These are phyloP conservation scores for Diaporthe citrichinensis DNA, from an alignment of 2,329 filamentous ascomycete species.

Conservation along the genomic window DNA sequence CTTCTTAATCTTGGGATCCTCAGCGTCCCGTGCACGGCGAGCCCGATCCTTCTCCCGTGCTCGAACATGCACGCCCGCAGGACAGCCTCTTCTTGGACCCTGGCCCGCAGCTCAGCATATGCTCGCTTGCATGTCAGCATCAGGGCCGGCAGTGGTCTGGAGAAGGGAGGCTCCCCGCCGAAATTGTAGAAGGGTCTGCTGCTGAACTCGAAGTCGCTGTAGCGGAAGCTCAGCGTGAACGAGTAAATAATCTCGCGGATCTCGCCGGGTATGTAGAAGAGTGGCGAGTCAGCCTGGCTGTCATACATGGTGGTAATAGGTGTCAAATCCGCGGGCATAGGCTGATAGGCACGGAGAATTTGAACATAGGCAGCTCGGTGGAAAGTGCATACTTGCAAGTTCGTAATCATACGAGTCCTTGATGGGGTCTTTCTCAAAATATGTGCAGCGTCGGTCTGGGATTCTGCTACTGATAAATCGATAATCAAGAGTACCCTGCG, in stretches of 20 bases:
- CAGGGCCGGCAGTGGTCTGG: conserved; percentile 27
- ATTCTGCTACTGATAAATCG: background rate
- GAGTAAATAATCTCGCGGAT: conserved; percentile 34
- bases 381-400: background rate
- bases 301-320: background rate
- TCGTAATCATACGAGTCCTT: background rate
- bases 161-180: background rate
- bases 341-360: too few species aligned
- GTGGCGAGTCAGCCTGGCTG: conserved; percentile 1
- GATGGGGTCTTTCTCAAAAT: background rate
- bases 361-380: background rate
- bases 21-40: conserved; percentile 49
- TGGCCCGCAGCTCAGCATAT: conserved; percentile 27
- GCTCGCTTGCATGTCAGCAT: conserved; percentile 40
- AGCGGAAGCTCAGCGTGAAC: conserved; percentile 26
- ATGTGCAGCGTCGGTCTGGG: background rate
- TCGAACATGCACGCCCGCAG: conserved; percentile 48
- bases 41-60: conserved; percentile 47
- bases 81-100: conserved; percentile 46
- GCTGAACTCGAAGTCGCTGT: conserved; percentile 37
- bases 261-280: conserved; percentile 35
- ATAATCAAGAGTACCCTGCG: too few species aligned
- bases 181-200: conserved; percentile 31
- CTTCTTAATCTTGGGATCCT: conserved; percentile 46
- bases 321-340: background rate